phyloP scores from a whole-genome alignment of 2,329 filamentous ascomycete genomes.

The Diplocarpon mali region DNA sequence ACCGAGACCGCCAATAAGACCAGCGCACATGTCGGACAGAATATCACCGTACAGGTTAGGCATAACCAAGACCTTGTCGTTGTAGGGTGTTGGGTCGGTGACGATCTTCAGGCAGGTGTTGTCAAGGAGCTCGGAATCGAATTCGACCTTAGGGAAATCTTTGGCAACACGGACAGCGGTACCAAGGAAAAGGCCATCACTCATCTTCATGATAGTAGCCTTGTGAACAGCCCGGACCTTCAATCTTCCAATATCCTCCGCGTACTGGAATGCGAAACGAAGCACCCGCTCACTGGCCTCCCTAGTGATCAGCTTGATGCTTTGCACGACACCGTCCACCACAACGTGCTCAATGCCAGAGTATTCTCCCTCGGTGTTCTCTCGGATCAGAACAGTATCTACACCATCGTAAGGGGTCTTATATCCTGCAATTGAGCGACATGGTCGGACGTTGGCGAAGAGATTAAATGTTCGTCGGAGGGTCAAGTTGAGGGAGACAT shows the following conservation, averaged over 20 bases:
- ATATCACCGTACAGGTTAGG: constrained; percentile 99
- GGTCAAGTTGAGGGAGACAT: constrained; percentile 97
- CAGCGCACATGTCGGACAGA: constrained; percentile 98
- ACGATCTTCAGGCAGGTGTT: constrained; percentile 99
- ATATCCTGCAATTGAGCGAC: constrained; percentile 92
- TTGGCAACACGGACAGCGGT: constrained; percentile 78
- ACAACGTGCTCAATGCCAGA: constrained; percentile 98
- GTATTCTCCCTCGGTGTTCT: constrained; percentile 99
- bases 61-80: constrained; percentile 97
- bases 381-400: constrained; percentile 93
- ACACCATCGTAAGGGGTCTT: constrained; percentile 98
- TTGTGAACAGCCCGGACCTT: constrained; percentile 99
- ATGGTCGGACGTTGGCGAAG: constrained; percentile 97
- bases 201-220: constrained; percentile 99
- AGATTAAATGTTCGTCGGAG: constrained; percentile 99
- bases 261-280: constrained; percentile 97
- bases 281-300: constrained; percentile 93
- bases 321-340: constrained; percentile 95
- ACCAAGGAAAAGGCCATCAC: constrained; percentile 92
- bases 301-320: constrained; percentile 97
- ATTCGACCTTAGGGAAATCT: constrained; percentile 92
- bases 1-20: constrained; percentile 93
- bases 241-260: constrained; percentile 80
- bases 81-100: constrained; percentile 90
- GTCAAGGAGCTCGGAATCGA: constrained; percentile 95